phyloP scores from a whole-genome alignment of 2,329 filamentous ascomycete genomes.

The Aspergillus nomiae region DNA sequence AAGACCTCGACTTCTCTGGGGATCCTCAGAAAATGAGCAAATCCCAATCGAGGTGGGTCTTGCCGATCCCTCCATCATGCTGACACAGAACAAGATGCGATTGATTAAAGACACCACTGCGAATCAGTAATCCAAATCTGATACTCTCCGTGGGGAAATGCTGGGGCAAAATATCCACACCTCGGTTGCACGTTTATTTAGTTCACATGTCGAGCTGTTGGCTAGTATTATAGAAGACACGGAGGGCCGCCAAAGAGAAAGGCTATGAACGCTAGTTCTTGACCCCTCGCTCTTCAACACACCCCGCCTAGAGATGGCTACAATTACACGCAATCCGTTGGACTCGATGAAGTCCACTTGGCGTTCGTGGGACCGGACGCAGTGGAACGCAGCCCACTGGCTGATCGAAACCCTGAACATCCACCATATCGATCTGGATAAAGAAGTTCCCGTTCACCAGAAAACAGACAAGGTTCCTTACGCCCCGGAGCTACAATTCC shows the following conservation, averaged over 20 bases:
- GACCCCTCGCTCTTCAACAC: not conserved
- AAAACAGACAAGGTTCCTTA: slow-evolving; percentile 20
- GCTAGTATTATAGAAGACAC: not conserved
- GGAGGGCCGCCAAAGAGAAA: not conserved
- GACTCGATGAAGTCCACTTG: slow-evolving; percentile 3
- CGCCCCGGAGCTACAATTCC: slow-evolving; percentile 15
- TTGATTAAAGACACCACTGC: not conserved
- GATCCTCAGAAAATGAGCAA: too few species aligned
- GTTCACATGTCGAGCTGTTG: not conserved
- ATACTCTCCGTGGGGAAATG: not conserved
- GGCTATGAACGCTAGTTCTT: not conserved
- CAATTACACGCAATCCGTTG: not conserved
- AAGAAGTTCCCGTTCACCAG: slow-evolving; percentile 12
- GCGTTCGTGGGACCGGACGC: not conserved
- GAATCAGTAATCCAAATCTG: not conserved
- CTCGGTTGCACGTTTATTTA: not conserved
- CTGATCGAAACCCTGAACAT: not conserved
- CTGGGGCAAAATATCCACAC: not conserved
- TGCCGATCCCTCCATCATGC: not conserved
- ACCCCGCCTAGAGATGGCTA: not conserved
- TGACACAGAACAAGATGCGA: not conserved
- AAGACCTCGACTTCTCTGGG: too few species aligned
- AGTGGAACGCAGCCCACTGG: not conserved
- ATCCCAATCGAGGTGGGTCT: not conserved
- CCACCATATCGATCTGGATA: slow-evolving; percentile 1